Percentiles rank a stretch among this genome's conserved stretches.
Conservation (phyloP, 2,329 filamentous ascomycete genomes). For the Botrytis cinerea region DNA sequence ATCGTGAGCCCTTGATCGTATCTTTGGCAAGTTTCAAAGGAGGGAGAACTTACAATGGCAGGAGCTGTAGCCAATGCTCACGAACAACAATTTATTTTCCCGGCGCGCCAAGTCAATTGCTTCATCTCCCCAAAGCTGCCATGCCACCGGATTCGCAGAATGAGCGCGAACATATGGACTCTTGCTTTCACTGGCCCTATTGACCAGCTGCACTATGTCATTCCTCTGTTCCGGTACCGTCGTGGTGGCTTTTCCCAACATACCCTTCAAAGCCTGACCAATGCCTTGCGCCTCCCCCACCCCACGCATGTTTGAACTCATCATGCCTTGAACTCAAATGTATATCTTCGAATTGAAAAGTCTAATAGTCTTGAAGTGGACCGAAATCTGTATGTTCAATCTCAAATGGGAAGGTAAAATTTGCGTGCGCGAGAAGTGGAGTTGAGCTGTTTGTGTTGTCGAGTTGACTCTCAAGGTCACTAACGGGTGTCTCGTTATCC, state of each 20-base stretch:
- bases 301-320: slow-evolving; percentile 37
- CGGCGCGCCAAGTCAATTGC: slow-evolving; percentile 74
- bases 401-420: slow-evolving; percentile 8
- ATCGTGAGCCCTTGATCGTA: neutral
- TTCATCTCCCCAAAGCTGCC: slow-evolving; percentile 85
- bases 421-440: slow-evolving; percentile 5
- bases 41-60: slow-evolving; percentile 75
- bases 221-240: slow-evolving; percentile 28
- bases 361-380: neutral
- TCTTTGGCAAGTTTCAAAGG: neutral
- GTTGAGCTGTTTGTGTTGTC: neutral
- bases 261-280: slow-evolving; percentile 34
- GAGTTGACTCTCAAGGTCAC: slow-evolving; percentile 8
- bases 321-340: slow-evolving; percentile 30
- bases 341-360: neutral
- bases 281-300: slow-evolving; percentile 35
- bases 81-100: slow-evolving; percentile 85
- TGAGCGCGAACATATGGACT: slow-evolving; percentile 74
- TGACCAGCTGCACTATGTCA: slow-evolving; percentile 46
- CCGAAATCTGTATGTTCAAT: slow-evolving; percentile 2
- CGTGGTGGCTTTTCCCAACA: slow-evolving; percentile 15
- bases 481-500: neutral
- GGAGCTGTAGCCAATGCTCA: slow-evolving; percentile 92
- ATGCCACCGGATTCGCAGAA: slow-evolving; percentile 79
- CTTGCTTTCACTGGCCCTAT: slow-evolving; percentile 60